Base-by-base conservation (phyloP, 75 land plant species). In the Cupressus sempervirens region DNA sequence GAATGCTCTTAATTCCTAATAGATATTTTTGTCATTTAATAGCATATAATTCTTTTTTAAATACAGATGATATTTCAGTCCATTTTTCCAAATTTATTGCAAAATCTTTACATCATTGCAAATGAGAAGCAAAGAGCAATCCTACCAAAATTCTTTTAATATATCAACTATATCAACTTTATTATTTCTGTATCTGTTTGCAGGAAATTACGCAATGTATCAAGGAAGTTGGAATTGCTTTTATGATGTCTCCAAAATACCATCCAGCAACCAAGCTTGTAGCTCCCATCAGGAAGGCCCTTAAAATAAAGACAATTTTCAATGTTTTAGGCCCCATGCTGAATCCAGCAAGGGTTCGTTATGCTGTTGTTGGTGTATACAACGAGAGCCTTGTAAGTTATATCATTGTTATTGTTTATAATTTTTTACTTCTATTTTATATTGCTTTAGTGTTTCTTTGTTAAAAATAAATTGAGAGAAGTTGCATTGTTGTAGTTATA, bases 251-350 rank as follows among this genome's bases (percentile, higher is more conserved):
- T 56, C 91, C 99, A 35, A 89, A 80, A 29, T 98, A 90, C 73
- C 99, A 98, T 86, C 99, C 99, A 52, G 97, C 99, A 77, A 95
- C 96, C 97, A 91, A 91, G 87, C 87, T 92, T 77, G 97, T 98
- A 53, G 90, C 94, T 23, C 97, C 99, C 52, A 91, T 98, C 32
- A 92, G 99, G 83, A 96, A 97, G 80, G 89, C 93, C 88, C 90
- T 98, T 5, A 96, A 93, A 93, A 90, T 98, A 54, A 98, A 93
- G 88, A 98, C 99, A 54, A 92, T 93, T 18, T 95, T 98, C 84
- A 96, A 98, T 85, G 90, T 98, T 26, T 87, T 98, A 80, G 99
- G 99, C 48, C 99, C 99, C 18, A 91, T 98, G 98, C 86, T 98
- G 84, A 96, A 98, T 86, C 98, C 99, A 65, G 94, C 98, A 76